Conservation (phyloP, 768 basidiomycete species). For the Podaxis sp. region DNA sequence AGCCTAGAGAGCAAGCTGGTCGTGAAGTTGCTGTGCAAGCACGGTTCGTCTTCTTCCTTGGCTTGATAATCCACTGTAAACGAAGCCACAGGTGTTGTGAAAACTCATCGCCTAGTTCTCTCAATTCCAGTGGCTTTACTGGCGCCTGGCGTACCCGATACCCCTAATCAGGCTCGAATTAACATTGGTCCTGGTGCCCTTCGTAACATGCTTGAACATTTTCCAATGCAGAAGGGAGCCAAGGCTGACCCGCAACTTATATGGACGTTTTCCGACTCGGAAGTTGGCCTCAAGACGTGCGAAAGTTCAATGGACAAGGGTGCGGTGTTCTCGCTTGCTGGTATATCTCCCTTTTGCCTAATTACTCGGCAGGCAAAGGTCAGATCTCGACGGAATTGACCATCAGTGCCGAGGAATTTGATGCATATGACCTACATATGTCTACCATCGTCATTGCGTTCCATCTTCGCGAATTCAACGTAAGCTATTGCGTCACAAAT, state of each 20-base stretch:
- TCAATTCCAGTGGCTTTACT: constrained; percentile 55
- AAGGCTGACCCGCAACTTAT: constrained; percentile 77
- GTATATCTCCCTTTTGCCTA: not conserved
- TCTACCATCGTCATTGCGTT: constrained; percentile 71
- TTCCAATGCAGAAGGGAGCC: constrained; percentile 57
- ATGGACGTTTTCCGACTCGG: constrained; percentile 72
- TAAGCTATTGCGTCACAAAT: constrained; percentile 27
- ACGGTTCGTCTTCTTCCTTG: constrained; percentile 47
- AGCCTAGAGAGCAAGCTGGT: constrained; percentile 70
- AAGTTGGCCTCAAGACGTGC: constrained; percentile 67
- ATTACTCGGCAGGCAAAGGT: constrained; percentile 39
- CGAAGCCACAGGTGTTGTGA: constrained; percentile 62
- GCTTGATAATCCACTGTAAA: not conserved
- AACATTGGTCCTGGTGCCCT: constrained; percentile 72
- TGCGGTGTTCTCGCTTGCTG: constrained; percentile 20
- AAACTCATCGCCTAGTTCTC: constrained; percentile 75
- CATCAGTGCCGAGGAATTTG: constrained; percentile 80
- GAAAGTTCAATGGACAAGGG: constrained; percentile 72
- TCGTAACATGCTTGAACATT: constrained; percentile 80
- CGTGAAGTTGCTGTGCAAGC: constrained; percentile 77
- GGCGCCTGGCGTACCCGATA: constrained; percentile 64
- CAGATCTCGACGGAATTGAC: constrained; percentile 75
- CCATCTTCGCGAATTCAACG: constrained; percentile 83
- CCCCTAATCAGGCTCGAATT: constrained; percentile 57
- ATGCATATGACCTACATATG: constrained; percentile 64